Evolutionary conservation across 1,284 basidiomycete species (phyloP), one percentile per base, ranked within the genome.

Genomic region (Schizophyllum commune): DNA sequence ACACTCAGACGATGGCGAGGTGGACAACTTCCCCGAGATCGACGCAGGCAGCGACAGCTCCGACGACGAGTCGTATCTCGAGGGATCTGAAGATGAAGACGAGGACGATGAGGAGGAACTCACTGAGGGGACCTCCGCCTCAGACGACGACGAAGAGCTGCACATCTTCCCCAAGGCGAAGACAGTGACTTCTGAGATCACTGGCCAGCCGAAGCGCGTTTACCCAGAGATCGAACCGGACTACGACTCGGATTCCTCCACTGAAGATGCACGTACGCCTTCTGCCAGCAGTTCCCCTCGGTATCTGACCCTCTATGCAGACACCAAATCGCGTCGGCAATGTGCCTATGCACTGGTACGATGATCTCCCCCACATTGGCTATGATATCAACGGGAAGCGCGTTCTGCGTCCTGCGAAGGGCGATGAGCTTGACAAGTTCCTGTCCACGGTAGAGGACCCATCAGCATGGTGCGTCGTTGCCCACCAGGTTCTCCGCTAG

Each of bases 341-440:
- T 76, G 83, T 99, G 61, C 97, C 97, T 55, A 89, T 94, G 79
- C 94, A 98, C 72, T 99, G 96, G 94, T 99, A 99, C 76, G 97
- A 99, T 73, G 96, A 99, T 77, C 80, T 99, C 67, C 97, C 97
- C n/a, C 97, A 99, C 77, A 87, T 99, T 70, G 97, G 97, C 56
- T 99, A 99, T 77, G 87, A 95, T 74, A 89, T 99, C 71, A 85
- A 96, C 72, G 97, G 97, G 57, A 94, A 92, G 77, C 92, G 92
- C 74, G 89, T 99, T 64, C 83, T 98, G 69, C 89, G 94, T 65
- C 96, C 97, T 15, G 96, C 95, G 56, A 88, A 89, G 70, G 95
- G 95, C 59, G 97, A 99, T 71, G 97, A 98, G 75, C 80, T 99
- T 59, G 97, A 99, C 78, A 97, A 93, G 74, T 99, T 99, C 81